Evolutionary conservation across 441 rosid genomes (phyloP), one percentile per base, ranked within the genome.

Genomic region (Populus trichocarpa): DNA sequence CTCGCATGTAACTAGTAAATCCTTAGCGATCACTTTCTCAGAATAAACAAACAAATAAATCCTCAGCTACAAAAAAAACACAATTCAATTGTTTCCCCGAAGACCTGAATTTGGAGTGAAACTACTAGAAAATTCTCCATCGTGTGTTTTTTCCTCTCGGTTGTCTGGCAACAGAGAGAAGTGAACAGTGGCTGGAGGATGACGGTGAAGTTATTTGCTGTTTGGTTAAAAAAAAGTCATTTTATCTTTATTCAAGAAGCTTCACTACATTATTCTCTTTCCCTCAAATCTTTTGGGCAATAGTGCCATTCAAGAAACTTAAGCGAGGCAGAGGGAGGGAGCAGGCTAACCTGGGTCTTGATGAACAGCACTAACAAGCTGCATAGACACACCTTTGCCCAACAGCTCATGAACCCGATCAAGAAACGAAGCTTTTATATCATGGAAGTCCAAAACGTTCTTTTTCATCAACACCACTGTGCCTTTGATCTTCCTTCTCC

Each of bases 401-500:
- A 86, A 28, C 50, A 89, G 75, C 83, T 91, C 93, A 46, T 84
- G 82, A 80, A 89, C 26, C 65, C 91, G 84, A 71, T 91, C 95
- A 36, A 88, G 75, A 6, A 81, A 79, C 1, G 89, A 86, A 70
- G 86, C 90, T 73, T 76, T 85, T 22, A 85, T 42, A 80, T 91
- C 93, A 67, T 42, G 77, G 66, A 88, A 78, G 73, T 89, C 93
- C 36, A 33, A 73, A 91, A 59, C 86, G 73, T 87, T 89, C 81
- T 89, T 91, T 83, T 89, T 89, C 95, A 88, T 89, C 84, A 89
- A 78, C 64, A 88, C 83, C 11, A 88, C 90, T 16, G 67, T 84
- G 74, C 88, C 95, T 35, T 46, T 78, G 53, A 91, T 84, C 86
- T 81, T 85, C 76, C 38, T 57, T 64, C 14, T 76, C 71, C 22